These are phyloP conservation scores for Ceratobasidium sp. DNA, from an alignment of 1,284 basidiomycete genomes.

Conservation along the genomic window DNA sequence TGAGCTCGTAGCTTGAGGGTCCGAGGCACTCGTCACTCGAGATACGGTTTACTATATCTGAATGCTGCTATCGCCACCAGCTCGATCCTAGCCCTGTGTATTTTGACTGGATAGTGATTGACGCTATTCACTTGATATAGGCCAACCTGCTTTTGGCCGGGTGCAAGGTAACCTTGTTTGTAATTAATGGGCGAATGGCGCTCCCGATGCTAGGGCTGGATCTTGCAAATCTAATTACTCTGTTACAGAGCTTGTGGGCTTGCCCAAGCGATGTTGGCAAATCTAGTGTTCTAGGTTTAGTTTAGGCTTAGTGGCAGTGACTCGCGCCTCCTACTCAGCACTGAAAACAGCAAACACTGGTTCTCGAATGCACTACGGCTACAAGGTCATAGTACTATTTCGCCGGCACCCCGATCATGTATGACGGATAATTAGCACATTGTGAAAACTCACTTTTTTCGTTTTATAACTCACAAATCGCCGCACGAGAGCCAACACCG, in stretches of 20 bases:
- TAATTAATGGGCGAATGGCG: no score
- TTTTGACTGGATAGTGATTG: neutral
- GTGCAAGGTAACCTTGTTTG: slow-evolving; percentile 1
- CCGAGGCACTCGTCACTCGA: neutral
- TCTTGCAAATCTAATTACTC: neutral
- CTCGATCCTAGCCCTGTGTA: neutral
- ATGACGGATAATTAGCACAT: no score
- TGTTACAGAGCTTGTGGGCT: neutral
- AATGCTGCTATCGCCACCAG: neutral
- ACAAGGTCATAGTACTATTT: no score
- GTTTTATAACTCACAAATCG: no score
- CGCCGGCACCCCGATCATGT: no score
- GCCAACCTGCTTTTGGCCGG: neutral
- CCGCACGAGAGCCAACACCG: neutral
- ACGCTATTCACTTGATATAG: neutral
- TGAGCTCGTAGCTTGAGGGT: slow-evolving; percentile 13
- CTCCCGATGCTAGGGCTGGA: neutral
- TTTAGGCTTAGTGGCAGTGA: neutral
- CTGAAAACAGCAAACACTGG: no score
- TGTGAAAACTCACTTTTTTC: no score
- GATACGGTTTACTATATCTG: neutral
- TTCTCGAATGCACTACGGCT: no score
- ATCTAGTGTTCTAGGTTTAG: neutral
- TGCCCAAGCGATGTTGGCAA: neutral
- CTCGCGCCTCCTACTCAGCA: neutral